Evolutionary conservation across 306 rosid species (phyloP), one percentile per base, ranked within the genome.

Genomic region (Acacia acuminata): DNA sequence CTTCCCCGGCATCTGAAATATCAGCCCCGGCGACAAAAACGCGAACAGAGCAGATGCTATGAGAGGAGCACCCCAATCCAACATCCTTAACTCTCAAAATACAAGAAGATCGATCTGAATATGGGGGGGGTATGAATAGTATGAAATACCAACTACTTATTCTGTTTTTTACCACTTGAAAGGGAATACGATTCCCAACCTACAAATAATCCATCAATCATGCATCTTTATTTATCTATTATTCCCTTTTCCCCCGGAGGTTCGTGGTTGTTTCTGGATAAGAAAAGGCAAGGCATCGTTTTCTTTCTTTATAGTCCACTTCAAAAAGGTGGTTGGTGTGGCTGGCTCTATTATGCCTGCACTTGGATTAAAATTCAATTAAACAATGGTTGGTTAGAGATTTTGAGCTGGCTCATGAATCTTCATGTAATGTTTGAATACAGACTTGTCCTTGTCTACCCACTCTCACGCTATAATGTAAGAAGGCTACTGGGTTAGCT

Each of bases 1-100:
- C 84, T 88, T 92, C 1, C 97, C 98, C 0, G 99, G 97, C 92
- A 96, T 85, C 77, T 96, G 98, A 83, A 96, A 91, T 44, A 96
- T 72, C 90, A 91, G 67, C 76, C 98, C 99, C 6, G 98, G 99
- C 2, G 89, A 84, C 79, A 96, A 70, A 71, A 94, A 88, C 51
- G 98, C 96, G 63, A 96, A 93, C 70, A 93, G 78, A 25, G 93
- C 91, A 0, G 97, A 84, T 2, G 98, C 98, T 51, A 94, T 96
- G 32, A 96, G 88, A 0, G 94, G 97, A 84, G 91, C 89, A 27
- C 94, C 99, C 94, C 94, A 96, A 76, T 96, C 92, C 56, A 84
- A 84, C 98, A 93, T 94, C 64, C 67, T 61, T 25, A 4, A 24
- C 67, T 25, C 67, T 61, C 30, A 10, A 74, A 44, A 9, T 84